A percentile compares a stretch with the other conserved stretches of the same genome.
phyloP scores from a whole-genome alignment of 352 stramenopile species.

The Phytophthora aleatoria region DNA sequence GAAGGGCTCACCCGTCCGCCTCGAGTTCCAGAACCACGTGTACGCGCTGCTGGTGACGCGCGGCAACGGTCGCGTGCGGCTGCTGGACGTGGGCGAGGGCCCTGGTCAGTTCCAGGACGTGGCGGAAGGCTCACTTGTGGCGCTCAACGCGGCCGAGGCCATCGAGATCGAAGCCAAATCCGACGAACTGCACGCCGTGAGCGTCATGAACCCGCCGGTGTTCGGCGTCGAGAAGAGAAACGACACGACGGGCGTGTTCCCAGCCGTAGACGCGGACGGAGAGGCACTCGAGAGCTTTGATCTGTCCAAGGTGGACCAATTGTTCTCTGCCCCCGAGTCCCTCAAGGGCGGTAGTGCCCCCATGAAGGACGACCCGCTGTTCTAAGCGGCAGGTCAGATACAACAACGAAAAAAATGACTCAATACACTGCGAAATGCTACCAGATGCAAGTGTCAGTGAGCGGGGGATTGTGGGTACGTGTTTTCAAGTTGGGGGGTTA shows the following conservation, averaged over 20 bases:
- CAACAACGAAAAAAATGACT: constrained; percentile 3
- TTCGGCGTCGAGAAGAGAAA: constrained; percentile 58
- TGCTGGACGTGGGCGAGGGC: constrained; percentile 53
- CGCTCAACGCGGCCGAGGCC: constrained; percentile 62
- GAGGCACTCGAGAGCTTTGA: constrained; percentile 63
- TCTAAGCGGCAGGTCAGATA: constrained; percentile 39
- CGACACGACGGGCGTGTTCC: constrained; percentile 62
- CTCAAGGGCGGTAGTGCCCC: constrained; percentile 75
- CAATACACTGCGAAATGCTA: constrained; percentile 21
- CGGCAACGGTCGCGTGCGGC: constrained; percentile 51
- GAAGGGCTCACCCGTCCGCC: constrained; percentile 51
- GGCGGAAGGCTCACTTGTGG: constrained; percentile 55
- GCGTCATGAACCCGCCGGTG: constrained; percentile 83
- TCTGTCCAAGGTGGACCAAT: constrained; percentile 46
- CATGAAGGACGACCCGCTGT: constrained; percentile 84
- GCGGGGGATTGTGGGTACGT: too few species aligned
- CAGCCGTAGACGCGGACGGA: constrained; percentile 68
- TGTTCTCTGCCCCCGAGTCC: constrained; percentile 79
- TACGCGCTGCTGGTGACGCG: constrained; percentile 73
- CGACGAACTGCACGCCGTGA: constrained; percentile 76
- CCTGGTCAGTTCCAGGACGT: constrained; percentile 46
- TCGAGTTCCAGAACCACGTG: constrained; percentile 82
- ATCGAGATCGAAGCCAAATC: constrained; percentile 57
- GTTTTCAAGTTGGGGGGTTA: too few species aligned
- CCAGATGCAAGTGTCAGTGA: constrained; percentile 1